Percentiles rank a stretch among this genome's conserved stretches.
Evolutionary conservation across 371 early-diverging fungal genomes (phyloP).

Genomic region (Hamiltosporidium tvaerminnensis): DNA sequence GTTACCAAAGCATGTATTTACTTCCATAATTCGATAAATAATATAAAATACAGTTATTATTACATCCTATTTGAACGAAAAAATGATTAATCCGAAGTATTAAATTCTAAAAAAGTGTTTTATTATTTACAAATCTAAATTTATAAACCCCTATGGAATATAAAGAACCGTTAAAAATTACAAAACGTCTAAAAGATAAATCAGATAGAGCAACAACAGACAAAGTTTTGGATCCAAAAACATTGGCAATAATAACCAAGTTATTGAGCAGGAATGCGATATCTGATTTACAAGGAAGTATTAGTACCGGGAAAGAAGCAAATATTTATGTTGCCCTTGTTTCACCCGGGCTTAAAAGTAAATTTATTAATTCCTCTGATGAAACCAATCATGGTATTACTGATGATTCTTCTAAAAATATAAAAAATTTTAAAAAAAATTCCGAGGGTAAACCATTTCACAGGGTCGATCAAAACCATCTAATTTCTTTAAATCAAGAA

Average conservation of each 20-base stretch:
- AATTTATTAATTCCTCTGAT: slow-evolving; percentile 27
- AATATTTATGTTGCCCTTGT: slow-evolving; percentile 36
- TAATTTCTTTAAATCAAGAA: background rate
- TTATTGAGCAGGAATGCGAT: slow-evolving; percentile 71
- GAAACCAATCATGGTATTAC: background rate
- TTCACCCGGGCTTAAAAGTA: slow-evolving; percentile 23
- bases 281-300: slow-evolving; percentile 79
- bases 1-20: too few species aligned
- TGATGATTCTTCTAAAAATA: background rate
- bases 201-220: slow-evolving; percentile 86
- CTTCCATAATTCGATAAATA: too few species aligned
- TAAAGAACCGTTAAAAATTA: slow-evolving; percentile 20
- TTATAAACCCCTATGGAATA: background rate
- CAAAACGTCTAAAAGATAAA: slow-evolving; percentile 59
- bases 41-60: too few species aligned
- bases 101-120: too few species aligned
- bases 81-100: too few species aligned
- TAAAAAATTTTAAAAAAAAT: slow-evolving; percentile 1
- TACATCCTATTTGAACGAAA: too few species aligned
- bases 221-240: slow-evolving; percentile 87
- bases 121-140: too few species aligned
- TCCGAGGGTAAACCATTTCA: too few species aligned
- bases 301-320: slow-evolving; percentile 87
- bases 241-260: slow-evolving; percentile 81
- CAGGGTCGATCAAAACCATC: too few species aligned